phyloP scores from a whole-genome alignment of 306 rosid species.

The Cyclanthera cordifolia region DNA sequence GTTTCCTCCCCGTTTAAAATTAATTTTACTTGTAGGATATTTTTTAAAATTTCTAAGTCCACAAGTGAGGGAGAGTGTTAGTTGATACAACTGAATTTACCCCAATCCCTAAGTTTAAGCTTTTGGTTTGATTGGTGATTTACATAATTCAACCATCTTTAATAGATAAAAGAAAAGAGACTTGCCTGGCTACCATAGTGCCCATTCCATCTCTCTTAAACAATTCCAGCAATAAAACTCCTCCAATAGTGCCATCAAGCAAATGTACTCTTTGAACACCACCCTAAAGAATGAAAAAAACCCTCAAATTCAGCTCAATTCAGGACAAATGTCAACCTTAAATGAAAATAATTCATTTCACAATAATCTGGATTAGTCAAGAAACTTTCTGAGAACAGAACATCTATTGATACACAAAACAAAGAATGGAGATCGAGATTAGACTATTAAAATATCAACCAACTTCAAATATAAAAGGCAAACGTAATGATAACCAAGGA shows the following conservation, averaged over 20 bases:
- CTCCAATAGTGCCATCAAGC: conserved; percentile 85
- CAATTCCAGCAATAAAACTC: conserved; percentile 85
- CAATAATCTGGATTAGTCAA: background rate
- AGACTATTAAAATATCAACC: no score
- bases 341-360: background rate
- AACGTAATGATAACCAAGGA: background rate
- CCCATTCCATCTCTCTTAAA: conserved; percentile 98
- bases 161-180: background rate
- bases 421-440: background rate
- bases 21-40: no score
- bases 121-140: no score
- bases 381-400: background rate
- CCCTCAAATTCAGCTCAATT: background rate
- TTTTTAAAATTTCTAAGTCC: no score
- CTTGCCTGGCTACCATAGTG: conserved; percentile 96
- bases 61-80: no score
- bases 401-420: background rate
- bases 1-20: no score
- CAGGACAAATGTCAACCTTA: background rate
- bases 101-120: no score
- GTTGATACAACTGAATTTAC: no score
- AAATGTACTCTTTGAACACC: conserved; percentile 99
- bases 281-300: conserved; percentile 44
- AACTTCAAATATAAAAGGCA: background rate
- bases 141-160: no score